Conservation (phyloP, 2,329 filamentous ascomycete genomes). For the Apiospora saccharicola region DNA sequence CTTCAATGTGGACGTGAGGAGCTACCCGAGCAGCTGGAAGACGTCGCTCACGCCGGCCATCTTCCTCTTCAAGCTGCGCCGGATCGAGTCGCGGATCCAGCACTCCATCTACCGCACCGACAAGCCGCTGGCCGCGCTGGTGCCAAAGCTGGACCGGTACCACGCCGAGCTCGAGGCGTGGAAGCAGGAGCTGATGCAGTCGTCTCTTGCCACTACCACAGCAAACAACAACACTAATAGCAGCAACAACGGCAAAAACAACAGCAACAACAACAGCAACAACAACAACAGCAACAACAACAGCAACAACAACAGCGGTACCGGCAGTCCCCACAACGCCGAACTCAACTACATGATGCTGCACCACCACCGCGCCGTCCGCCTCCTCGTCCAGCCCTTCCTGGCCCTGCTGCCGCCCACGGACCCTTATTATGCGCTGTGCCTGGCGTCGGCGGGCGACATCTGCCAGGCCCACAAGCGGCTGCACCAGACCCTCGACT, state of each 20-base stretch:
- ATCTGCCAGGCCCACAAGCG: slow-evolving; percentile 52
- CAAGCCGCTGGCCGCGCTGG: slow-evolving; percentile 50
- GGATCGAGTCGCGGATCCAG: slow-evolving; percentile 57
- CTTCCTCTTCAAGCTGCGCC: slow-evolving; percentile 53
- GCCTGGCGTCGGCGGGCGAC: slow-evolving; percentile 48
- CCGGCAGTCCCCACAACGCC: slow-evolving; percentile 41
- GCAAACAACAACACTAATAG: slow-evolving; percentile 34
- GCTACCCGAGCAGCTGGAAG: slow-evolving; percentile 35
- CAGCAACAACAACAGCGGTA: background rate
- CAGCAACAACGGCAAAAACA: too few species aligned
- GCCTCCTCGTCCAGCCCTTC: slow-evolving; percentile 60
- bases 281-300: slow-evolving; percentile 44
- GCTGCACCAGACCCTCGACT: slow-evolving; percentile 48
- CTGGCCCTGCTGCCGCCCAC: slow-evolving; percentile 52
- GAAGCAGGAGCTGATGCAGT: slow-evolving; percentile 47
- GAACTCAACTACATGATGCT: slow-evolving; percentile 56
- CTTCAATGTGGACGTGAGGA: background rate
- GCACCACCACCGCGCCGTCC: slow-evolving; percentile 57
- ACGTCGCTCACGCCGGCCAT: slow-evolving; percentile 51
- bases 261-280: background rate
- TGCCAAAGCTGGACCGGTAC: slow-evolving; percentile 55
- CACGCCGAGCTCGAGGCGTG: slow-evolving; percentile 55
- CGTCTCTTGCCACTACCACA: background rate
- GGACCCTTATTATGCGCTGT: slow-evolving; percentile 55
- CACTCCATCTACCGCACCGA: slow-evolving; percentile 60